Base-by-base conservation (phyloP, 805 yeast species). In the Lipomyces chichibuensis region DNA sequence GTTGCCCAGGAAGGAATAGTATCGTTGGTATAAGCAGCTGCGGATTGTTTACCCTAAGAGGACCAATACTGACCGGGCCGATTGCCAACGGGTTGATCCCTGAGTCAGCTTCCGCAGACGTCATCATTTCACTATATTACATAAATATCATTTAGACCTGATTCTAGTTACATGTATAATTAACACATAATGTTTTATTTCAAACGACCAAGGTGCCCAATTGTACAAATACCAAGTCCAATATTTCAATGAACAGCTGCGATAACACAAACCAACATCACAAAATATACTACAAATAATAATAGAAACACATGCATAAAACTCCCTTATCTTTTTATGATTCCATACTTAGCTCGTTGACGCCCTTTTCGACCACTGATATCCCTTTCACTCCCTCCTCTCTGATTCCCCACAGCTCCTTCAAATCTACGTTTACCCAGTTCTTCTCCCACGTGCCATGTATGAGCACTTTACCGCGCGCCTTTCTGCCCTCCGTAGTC, bases 401-500 rank as follows among this genome's bases (percentile, higher is more conserved):
- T 27, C 23, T 23, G 14, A 59, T 9, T 6, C 57, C 64, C 67
- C 67, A 64, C 29, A 25, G 29, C 27, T 17, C 13, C 57, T 33
- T 46, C 57, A 60, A 29, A 13, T 39, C 63, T 13, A 13, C 66
- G 35, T 29, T 32, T 13, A 35, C 27, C 61, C 17, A 57, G 46
- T 43, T 56, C 55, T 5, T 39, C 54, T 20, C 11, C 57, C 62
- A 59, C 37, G 33, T 43, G 27, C 56, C 25, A 27, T 37, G 60
- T 6, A 57, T 62, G 17, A 60, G 57, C 32, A 59, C 60, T 32
- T 32, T 33, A 11, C 69, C 69, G 14, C 69, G 63, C 60, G 13
- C 59, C 51, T 17, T 23, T 20, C 69, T 62, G 20, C 68, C 68
- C 56, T 57, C 65, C 14, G 29, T 35, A 20, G 2, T 33, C 54